Percentiles rank a stretch among this genome's conserved stretches.
Conservation (phyloP, 2,329 filamentous ascomycete genomes). For the Sclerotinia trifoliorum region DNA sequence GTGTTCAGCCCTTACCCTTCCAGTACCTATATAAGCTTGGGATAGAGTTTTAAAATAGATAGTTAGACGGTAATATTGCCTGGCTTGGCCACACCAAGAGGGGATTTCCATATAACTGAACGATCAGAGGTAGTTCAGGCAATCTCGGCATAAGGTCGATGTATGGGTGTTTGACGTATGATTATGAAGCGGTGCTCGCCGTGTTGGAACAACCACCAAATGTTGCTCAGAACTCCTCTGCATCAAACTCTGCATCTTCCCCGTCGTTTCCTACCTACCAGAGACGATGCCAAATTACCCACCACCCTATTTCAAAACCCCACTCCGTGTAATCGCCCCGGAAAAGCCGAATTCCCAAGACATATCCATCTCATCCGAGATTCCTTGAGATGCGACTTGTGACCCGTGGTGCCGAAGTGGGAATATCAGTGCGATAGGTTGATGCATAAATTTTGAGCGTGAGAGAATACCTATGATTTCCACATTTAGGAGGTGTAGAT, state of each 20-base stretch:
- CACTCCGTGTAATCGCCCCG: not conserved
- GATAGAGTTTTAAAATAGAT: not conserved
- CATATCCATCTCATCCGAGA: slow-evolving; percentile 11
- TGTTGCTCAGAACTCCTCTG: slow-evolving; percentile 7
- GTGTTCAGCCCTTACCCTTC: not conserved
- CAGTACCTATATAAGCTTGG: not conserved
- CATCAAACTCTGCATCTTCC: not conserved
- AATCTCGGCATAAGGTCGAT: too few species aligned
- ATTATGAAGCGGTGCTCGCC: not conserved
- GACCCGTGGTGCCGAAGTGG: not conserved
- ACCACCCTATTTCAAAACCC: not conserved
- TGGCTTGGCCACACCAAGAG: not conserved
- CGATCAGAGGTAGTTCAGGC: too few species aligned
- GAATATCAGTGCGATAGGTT: too few species aligned
- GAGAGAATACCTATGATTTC: not conserved
- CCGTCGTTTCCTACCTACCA: not conserved
- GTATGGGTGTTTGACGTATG: too few species aligned
- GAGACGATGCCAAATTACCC: not conserved
- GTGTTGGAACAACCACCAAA: not conserved
- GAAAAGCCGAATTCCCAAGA: slow-evolving; percentile 18
- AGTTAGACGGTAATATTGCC: not conserved
- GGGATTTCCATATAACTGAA: not conserved
- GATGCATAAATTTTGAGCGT: too few species aligned
- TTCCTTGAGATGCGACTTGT: not conserved
- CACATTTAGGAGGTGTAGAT: too few species aligned